Base-by-base conservation (phyloP, 257 asterid genomes). In the Ligustrum vulgare region DNA sequence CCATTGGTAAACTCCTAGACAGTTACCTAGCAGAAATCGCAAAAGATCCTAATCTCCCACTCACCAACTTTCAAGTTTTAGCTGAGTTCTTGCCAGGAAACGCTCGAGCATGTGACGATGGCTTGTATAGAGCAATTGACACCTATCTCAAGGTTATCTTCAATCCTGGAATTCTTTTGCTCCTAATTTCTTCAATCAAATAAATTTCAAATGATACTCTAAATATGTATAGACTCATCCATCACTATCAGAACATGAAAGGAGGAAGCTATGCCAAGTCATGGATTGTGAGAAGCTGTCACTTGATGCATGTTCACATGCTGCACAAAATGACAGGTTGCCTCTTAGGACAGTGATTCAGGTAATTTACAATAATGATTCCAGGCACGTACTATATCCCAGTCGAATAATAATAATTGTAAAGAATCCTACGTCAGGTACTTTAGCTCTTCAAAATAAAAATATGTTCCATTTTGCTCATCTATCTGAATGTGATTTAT, bases 281-380 rank as follows among this genome's bases (percentile, higher is more conserved):
- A 90, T 91, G 93, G 86, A 90, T 69, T 84, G 93, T 25, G 86
- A 82, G 76, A 93, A 91, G 92, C 93, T 93, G 77, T 93, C 98
- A 71, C 80, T 76, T 70, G 98, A 93, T 82, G 98, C 93, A 75
- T 86, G 96, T 60, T 83, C 86, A 74, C 98, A 93, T 81, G 97
- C 95, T 54, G 93, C 97, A 69, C 97, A 93, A 69, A 93, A 93
- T 74, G 96, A 93, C n/a, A 86, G 98, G 78, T 69, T 93, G 88
- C 97, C 97, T 28, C 84, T 91, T 71, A 82, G 98, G 84, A 93
- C 92, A 37, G 72, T 85, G 47, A 91, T 89, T 75, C 96, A 93
- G 97, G 97, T 93, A 87, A 73, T 54, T 65, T 74, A 39, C 25
- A 16, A 20, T 34, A 60, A n/a, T 69, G 33, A 36, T 18, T 69